Evolutionary conservation across 306 rosid genomes (phyloP).

Genomic region (Biancaea sappan): DNA sequence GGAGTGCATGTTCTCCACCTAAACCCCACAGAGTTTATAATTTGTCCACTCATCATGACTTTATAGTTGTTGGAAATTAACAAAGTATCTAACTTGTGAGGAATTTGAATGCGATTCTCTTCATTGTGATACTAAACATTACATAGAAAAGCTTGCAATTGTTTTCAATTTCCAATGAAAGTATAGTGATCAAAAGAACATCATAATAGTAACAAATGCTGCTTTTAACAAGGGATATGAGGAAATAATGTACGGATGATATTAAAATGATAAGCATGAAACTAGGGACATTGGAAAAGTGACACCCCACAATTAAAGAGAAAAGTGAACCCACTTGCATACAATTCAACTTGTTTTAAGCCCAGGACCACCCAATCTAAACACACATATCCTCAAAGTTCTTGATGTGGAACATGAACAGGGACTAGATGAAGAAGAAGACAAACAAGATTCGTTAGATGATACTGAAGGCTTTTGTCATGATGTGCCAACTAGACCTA

Average conservation of each 20-base stretch:
- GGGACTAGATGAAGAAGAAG: too few species aligned
- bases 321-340: not conserved
- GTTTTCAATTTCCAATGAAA: not conserved
- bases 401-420: too few species aligned
- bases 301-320: not conserved
- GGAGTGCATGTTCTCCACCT: too few species aligned
- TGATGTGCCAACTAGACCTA: too few species aligned
- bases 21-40: too few species aligned
- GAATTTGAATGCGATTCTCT: not conserved
- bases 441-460: too few species aligned
- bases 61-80: too few species aligned
- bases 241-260: not conserved
- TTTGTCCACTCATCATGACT: too few species aligned
- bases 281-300: not conserved
- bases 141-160: constrained; percentile 1
- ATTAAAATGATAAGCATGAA: not conserved
- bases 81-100: not conserved
- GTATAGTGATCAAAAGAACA: constrained; percentile 14
- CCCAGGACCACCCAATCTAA: not conserved
- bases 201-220: constrained; percentile 11
- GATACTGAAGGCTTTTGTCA: too few species aligned
- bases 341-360: not conserved
- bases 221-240: not conserved
- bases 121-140: not conserved
- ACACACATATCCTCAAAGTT: not conserved